A percentile compares a stretch with the other conserved stretches of the same genome.
These are phyloP conservation scores for Leptographium wingfieldii DNA, from an alignment of 2,329 filamentous ascomycete genomes.

Conservation along the genomic window DNA sequence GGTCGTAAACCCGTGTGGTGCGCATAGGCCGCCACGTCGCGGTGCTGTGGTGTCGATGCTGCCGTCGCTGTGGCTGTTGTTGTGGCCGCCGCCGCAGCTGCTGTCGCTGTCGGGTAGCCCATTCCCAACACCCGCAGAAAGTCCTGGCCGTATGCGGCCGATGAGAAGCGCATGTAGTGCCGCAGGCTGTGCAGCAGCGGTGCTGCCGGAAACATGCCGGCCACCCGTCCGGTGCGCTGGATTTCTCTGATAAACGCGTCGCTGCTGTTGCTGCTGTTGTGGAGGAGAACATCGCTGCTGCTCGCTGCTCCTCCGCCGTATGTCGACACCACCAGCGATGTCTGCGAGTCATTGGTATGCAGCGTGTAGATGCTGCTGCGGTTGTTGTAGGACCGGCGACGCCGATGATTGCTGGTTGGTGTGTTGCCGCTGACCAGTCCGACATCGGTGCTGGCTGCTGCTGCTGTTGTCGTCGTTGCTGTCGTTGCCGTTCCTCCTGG, in stretches of 20 bases:
- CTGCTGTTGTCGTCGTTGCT: background rate
- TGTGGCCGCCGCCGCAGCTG: background rate
- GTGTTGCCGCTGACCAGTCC: background rate
- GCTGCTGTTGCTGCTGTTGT: conserved; percentile 6
- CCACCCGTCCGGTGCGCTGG: conserved; percentile 38
- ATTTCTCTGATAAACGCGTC: conserved; percentile 36
- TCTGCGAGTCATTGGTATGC: conserved; percentile 41
- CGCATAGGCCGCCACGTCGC: conserved; percentile 50
- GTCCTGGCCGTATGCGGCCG: conserved; percentile 51
- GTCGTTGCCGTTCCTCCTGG: background rate
- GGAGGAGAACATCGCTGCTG: conserved; percentile 6
- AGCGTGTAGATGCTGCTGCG: conserved; percentile 49
- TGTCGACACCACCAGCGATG: conserved; percentile 38
- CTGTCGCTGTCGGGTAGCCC: conserved; percentile 23
- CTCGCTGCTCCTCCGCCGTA: conserved; percentile 33
- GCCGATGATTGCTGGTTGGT: background rate
- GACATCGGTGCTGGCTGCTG: background rate
- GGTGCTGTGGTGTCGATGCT: conserved; percentile 23
- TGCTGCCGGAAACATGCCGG: conserved; percentile 45
- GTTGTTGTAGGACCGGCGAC: conserved; percentile 21
- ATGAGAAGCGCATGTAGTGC: conserved; percentile 54
- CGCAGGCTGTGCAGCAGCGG: conserved; percentile 51
- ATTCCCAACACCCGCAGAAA: conserved; percentile 54
- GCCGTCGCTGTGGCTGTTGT: background rate
- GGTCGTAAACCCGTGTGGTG: conserved; percentile 47